Evolutionary conservation across 306 rosid genomes (phyloP), one percentile per base, ranked within the genome.

Genomic region (Hylodesmum podocarpum): DNA sequence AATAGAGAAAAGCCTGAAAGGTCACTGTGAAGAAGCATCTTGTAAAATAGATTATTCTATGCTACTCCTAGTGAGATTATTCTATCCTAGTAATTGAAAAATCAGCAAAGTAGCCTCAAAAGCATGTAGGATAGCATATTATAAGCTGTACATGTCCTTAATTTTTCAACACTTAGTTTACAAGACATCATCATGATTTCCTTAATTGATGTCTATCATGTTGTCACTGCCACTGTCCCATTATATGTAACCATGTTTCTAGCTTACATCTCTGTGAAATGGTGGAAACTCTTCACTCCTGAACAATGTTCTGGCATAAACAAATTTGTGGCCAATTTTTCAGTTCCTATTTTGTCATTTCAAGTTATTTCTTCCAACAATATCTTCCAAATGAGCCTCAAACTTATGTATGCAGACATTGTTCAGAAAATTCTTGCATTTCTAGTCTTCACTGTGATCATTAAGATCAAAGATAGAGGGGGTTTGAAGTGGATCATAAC

Each of bases 291-390:
- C 43, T 95, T 92, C 87, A 90, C 96, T 1, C 91, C 96, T 4
- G 97, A 95, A 40, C 99, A 95, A 79, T 95, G 97, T 82, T 81
- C 86, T 13, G 99, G 99, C 61, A 95, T 95, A 66, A 95, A 95
- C 84, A 95, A 88, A 81, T 95, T 95, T 36, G 99, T 95, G 5
- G 92, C 99, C 6, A 92, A 92, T 40, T 92, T 90, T 81, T 95
- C 99, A 34, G 85, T 95, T 66, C 99, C 99, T n/a, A 79, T 95
- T 16, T 55, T 95, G 71, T 92, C 99, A 0, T 95, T 95, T 73
- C 96, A 90, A 87, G 88, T 95, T 11, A 87, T 95, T 44, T 90
- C 99, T 46, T 82, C 83, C 25, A 92, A 92, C 81, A 84, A 95
- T 51, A 82, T 93, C 61, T 95, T 88, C 86, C 82, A 86, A 76